A percentile compares a stretch with the other conserved stretches of the same genome.
These are phyloP conservation scores for Candida khao-thaluensis DNA, from an alignment of 805 yeast genomes.

Conservation along the genomic window DNA sequence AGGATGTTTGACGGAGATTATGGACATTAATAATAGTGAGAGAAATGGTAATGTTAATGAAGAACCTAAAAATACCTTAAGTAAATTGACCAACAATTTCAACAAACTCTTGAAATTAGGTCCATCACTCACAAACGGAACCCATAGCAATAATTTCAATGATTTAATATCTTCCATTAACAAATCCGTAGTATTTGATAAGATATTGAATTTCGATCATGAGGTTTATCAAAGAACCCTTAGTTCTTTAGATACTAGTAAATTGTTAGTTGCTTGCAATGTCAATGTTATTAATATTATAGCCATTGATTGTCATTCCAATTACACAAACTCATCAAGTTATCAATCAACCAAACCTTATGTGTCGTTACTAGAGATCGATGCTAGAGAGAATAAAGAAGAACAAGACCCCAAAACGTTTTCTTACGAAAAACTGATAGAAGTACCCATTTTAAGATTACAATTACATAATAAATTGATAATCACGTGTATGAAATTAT, in stretches of 20 bases:
- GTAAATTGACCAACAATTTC: constrained; percentile 33
- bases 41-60: constrained; percentile 11
- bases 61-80: constrained; percentile 26
- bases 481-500: constrained; percentile 39
- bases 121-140: background rate
- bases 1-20: constrained; percentile 42
- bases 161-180: constrained; percentile 10
- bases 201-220: constrained; percentile 11
- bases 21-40: constrained; percentile 15
- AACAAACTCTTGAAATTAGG: constrained; percentile 24
- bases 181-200: constrained; percentile 11
- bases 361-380: constrained; percentile 20
- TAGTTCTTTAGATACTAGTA: constrained; percentile 12
- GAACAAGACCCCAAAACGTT: constrained; percentile 2
- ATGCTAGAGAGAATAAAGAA: constrained; percentile 3
- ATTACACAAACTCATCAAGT: constrained; percentile 23
- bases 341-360: constrained; percentile 21
- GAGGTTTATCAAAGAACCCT: constrained; percentile 9
- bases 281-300: constrained; percentile 51
- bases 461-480: constrained; percentile 35
- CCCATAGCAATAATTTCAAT: constrained; percentile 9
- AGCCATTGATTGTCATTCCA: constrained; percentile 29
- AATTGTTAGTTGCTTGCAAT: constrained; percentile 45
- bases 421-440: constrained; percentile 35
- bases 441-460: constrained; percentile 45